phyloP scores from a whole-genome alignment of 495 filamentous ascomycete genomes.

The Penicillium maclennaniae region DNA sequence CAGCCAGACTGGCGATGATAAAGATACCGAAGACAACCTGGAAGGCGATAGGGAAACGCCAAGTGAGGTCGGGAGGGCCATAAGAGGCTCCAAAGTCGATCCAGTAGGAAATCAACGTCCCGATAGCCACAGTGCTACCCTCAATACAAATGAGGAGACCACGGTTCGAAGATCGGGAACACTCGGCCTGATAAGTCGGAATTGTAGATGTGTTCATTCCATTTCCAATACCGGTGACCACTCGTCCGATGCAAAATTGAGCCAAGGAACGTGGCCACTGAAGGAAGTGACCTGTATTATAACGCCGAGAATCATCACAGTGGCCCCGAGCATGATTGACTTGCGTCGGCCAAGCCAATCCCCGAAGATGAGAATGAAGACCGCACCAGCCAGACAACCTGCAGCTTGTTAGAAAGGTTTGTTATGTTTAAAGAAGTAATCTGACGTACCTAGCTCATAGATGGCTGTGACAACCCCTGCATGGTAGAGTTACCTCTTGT shows the following conservation, averaged over 20 bases:
- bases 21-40: conserved; percentile 70
- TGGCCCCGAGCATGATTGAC: conserved; percentile 57
- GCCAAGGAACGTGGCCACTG: conserved; percentile 42
- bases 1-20: conserved; percentile 59
- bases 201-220: conserved; percentile 77
- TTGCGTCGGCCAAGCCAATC: conserved; percentile 66
- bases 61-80: conserved; percentile 58
- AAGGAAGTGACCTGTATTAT: conserved; percentile 67
- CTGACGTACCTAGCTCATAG: conserved; percentile 60
- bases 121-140: conserved; percentile 74
- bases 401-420: neutral
- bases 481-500: conserved; percentile 63
- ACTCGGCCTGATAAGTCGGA: conserved; percentile 77
- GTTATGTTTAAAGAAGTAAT: neutral
- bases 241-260: conserved; percentile 72
- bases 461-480: conserved; percentile 84
- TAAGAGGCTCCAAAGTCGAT: conserved; percentile 77
- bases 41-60: conserved; percentile 88
- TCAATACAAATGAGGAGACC: conserved; percentile 83
- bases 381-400: conserved; percentile 67
- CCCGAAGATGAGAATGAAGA: conserved; percentile 64
- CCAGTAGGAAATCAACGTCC: conserved; percentile 76
- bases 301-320: conserved; percentile 77
- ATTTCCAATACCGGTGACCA: conserved; percentile 72
- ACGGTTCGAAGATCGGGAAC: conserved; percentile 69